Evolutionary conservation across 495 filamentous ascomycete species (phyloP), one percentile per base, ranked within the genome.

Genomic region (Sporormia fimetaria): DNA sequence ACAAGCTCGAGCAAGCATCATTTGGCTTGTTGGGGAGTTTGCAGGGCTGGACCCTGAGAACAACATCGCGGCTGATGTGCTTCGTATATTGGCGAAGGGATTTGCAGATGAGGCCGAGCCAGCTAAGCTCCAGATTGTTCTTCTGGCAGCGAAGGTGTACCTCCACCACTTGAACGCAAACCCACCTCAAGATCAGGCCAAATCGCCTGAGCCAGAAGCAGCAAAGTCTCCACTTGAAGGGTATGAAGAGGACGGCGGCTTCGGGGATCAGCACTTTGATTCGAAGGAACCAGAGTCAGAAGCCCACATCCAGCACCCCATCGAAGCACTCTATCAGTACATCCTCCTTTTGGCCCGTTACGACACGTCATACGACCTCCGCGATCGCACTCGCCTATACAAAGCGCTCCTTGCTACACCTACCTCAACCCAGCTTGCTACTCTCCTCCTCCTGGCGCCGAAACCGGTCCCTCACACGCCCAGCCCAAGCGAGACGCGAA

Each of bases 21-120:
- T 96, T 49, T 98, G 90, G 90, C 76, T 98, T 3, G 87, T 98
- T 0, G 90, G 90, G 35, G 90, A 98, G 61, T 96, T 85, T 52
- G 75, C 90, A 1, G 83, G 83, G 0, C 51, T 79, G 8, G 77
- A 87, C 42, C 70, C 76, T 2, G 78, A 81, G 47, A 73, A 83
- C 37, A 92, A 90, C 55, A 83, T 98, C 42, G 90, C 92, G 0
- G 75, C 88, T 0, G 90, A 98, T 55, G 87, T 94, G 14, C 68
- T 96, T 2, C 75, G 92, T n/a, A 80, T 96, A 10, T 66, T 98
- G 8, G 75, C 82, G 7, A 87, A 86, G 55, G 75, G 74, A 9
- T 98, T 94, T 51, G 67, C 76, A 2, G 74, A 81, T 41, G 90
- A 98, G 59, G 74, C 75, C 0, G 88, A 94, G 51, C 61, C 75